These are phyloP conservation scores for Sarocladiaceae sp. DNA, from an alignment of 2,329 filamentous ascomycete species.

Conservation along the genomic window DNA sequence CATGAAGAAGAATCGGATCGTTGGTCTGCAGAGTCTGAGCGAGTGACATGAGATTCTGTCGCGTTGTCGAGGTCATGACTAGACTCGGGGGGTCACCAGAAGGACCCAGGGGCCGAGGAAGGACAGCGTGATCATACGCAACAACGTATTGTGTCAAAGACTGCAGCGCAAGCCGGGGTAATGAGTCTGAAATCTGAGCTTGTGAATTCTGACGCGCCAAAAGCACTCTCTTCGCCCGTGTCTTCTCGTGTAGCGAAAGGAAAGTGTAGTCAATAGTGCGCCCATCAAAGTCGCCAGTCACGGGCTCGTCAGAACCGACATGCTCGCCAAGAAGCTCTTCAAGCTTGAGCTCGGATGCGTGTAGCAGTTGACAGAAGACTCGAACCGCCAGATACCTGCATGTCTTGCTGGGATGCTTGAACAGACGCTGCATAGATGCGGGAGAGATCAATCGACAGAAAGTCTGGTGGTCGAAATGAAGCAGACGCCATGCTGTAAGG, in stretches of 20 bases:
- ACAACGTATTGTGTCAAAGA: conserved; percentile 54
- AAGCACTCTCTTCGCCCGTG: conserved; percentile 41
- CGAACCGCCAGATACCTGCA: conserved; percentile 78
- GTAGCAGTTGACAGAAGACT: conserved; percentile 71
- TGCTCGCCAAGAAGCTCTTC: conserved; percentile 64
- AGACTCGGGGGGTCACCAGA: conserved; percentile 43
- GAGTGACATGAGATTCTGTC: conserved; percentile 63
- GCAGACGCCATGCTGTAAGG: conserved; percentile 63
- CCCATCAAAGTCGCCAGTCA: conserved; percentile 71
- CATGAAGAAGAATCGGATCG: conserved; percentile 73
- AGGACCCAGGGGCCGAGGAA: conserved; percentile 55
- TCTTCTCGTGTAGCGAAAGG: conserved; percentile 51
- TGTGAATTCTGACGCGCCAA: conserved; percentile 33
- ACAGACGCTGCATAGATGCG: conserved; percentile 61
- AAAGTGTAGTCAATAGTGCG: conserved; percentile 73
- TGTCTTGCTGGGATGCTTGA: conserved; percentile 50
- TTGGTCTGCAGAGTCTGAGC: conserved; percentile 59
- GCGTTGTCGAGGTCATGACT: conserved; percentile 67
- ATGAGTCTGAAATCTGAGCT: conserved; percentile 10
- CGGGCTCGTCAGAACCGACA: conserved; percentile 51
- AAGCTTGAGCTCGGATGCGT: conserved; percentile 71
- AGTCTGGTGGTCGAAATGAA: conserved; percentile 65
- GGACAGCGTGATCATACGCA: conserved; percentile 58
- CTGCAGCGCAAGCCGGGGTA: conserved; percentile 20
- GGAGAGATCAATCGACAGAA: conserved; percentile 62